Evolutionary conservation across 805 yeast species (phyloP), one percentile per base, ranked within the genome.

Genomic region (Helenozyma rhizophorensis): DNA sequence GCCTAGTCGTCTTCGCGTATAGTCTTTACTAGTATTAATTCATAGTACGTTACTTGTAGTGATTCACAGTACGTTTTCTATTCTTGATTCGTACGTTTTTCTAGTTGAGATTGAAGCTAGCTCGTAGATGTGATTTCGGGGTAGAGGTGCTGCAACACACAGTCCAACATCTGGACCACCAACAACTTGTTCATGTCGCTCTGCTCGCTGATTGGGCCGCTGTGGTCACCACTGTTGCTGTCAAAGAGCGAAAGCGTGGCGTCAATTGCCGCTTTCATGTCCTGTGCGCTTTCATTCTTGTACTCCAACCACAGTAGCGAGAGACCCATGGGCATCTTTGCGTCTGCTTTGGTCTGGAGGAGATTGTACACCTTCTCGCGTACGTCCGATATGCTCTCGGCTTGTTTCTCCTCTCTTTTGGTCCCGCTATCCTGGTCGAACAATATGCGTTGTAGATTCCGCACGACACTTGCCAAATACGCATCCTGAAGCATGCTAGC

Each of bases 41-140:
- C 13, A 6, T 22, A n/a, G n/a, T n/a, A n/a, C n/a, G n/a, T n/a
- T n/a, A n/a, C n/a, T n/a, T n/a, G n/a, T n/a, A n/a, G n/a, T n/a
- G n/a, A n/a, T n/a, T n/a, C n/a, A n/a, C n/a, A n/a, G n/a, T n/a
- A n/a, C n/a, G n/a, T n/a, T n/a, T n/a, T n/a, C n/a, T n/a, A n/a
- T n/a, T n/a, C n/a, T n/a, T n/a, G n/a, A n/a, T n/a, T n/a, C n/a
- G n/a, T n/a, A n/a, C n/a, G n/a, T n/a, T n/a, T n/a, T n/a, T n/a
- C n/a, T n/a, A n/a, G n/a, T n/a, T n/a, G n/a, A n/a, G n/a, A n/a
- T n/a, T n/a, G n/a, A n/a, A n/a, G n/a, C n/a, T n/a, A n/a, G n/a
- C n/a, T n/a, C n/a, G n/a, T n/a, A n/a, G n/a, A 28, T 2, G 28
- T 28, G 33, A 54, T 30, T 33, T 54, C 58, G 1, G 62, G 61